These are phyloP conservation scores for Fistulifera pelliculosa DNA, from an alignment of 108 stramenopile species.

Conservation along the genomic window DNA sequence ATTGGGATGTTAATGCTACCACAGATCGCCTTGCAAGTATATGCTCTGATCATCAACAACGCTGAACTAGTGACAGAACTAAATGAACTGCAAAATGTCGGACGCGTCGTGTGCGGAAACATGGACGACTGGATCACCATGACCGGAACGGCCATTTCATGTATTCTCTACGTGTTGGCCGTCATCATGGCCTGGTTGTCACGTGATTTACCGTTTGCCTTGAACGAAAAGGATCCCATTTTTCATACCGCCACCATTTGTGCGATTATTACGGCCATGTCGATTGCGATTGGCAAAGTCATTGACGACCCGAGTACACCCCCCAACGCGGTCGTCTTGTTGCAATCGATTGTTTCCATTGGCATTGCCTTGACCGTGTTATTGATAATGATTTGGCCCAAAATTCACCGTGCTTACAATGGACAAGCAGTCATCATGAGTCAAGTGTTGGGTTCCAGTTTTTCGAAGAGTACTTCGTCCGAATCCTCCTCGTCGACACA, in stretches of 20 bases:
- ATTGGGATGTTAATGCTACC: slow-evolving; percentile 15
- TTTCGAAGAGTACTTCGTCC: too few relatives aligned
- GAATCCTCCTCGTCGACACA: too few relatives aligned
- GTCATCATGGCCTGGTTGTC: slow-evolving; percentile 17
- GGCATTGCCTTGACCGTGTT: too few relatives aligned
- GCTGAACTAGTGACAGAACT: not conserved
- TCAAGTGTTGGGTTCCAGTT: too few relatives aligned
- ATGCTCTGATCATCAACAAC: not conserved
- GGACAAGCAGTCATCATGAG: too few relatives aligned
- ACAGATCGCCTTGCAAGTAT: slow-evolving; percentile 9
- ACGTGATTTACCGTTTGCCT: slow-evolving; percentile 17
- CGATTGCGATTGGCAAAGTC: too few relatives aligned
- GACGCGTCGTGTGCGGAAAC: slow-evolving; percentile 3
- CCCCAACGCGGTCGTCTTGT: too few relatives aligned
- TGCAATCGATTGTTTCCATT: too few relatives aligned
- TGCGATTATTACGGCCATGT: too few relatives aligned
- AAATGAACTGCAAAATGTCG: not conserved
- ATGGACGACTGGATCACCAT: not conserved
- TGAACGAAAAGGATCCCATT: slow-evolving; percentile 21
- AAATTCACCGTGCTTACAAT: too few relatives aligned
- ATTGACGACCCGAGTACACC: too few relatives aligned
- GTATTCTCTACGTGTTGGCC: slow-evolving; percentile 3
- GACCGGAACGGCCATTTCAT: not conserved
- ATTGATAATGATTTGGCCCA: too few relatives aligned
- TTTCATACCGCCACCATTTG: slow-evolving; percentile 12